phyloP scores from a whole-genome alignment of 2,329 filamentous ascomycete genomes.

The Ascochyta koolunga region DNA sequence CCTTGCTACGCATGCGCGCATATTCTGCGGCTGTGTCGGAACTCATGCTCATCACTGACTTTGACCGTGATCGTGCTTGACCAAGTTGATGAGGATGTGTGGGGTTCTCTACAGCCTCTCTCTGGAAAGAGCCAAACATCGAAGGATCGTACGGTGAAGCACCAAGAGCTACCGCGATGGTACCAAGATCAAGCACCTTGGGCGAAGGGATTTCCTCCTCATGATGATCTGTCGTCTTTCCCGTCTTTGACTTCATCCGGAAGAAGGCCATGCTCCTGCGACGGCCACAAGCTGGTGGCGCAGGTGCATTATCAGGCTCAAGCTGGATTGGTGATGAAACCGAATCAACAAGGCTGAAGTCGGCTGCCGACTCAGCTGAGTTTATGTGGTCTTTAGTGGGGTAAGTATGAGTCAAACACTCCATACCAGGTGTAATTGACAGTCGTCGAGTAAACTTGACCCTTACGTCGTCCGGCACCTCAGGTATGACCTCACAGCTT shows the following conservation, averaged over 20 bases:
- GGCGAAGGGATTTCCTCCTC: conserved; percentile 24
- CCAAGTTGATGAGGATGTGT: conserved; percentile 47
- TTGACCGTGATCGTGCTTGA: conserved; percentile 32
- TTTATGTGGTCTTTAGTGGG: conserved; percentile 34
- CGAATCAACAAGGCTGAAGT: conserved; percentile 10
- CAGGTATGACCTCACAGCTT: conserved; percentile 40
- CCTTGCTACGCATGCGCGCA: conserved; percentile 45
- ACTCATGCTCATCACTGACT: conserved; percentile 45
- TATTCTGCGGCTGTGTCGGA: conserved; percentile 42
- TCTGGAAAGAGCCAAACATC: conserved; percentile 27
- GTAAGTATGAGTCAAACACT: conserved; percentile 46
- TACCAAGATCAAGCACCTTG: conserved; percentile 49
- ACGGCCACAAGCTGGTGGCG: conserved; percentile 29
- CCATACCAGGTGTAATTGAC: conserved; percentile 43
- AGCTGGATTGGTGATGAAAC: conserved; percentile 15
- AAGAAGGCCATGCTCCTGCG: conserved; percentile 41
- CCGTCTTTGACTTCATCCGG: conserved; percentile 33
- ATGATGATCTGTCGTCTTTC: conserved; percentile 26
- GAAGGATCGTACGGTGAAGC: conserved; percentile 53
- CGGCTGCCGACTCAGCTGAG: conserved; percentile 8
- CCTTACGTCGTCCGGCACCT: conserved; percentile 42
- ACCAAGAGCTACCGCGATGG: conserved; percentile 51
- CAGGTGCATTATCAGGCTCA: conserved; percentile 30
- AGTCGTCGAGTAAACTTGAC: conserved; percentile 46
- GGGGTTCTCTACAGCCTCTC: conserved; percentile 27